Percentiles rank a stretch among this genome's conserved stretches.
These are phyloP conservation scores for Cucurbita maxima DNA, from an alignment of 306 rosid genomes.

Conservation along the genomic window DNA sequence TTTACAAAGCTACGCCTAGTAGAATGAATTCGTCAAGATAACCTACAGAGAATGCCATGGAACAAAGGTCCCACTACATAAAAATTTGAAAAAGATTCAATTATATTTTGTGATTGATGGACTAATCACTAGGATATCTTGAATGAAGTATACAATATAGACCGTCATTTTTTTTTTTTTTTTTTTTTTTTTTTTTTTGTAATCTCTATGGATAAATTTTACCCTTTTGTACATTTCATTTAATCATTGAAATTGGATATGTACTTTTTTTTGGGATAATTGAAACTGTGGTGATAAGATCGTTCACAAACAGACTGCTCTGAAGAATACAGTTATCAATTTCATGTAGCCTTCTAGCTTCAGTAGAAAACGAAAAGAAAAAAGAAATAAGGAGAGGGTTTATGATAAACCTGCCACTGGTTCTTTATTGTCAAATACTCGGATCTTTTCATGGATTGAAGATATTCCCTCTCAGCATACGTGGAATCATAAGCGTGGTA, in stretches of 20 bases:
- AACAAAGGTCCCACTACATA: neutral
- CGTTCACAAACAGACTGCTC: no score
- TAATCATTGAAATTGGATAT: neutral
- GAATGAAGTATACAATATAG: neutral
- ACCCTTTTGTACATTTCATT: no score
- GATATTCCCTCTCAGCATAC: constrained; percentile 84
- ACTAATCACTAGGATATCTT: neutral
- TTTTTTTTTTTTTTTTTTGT: neutral
- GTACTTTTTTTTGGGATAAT: neutral
- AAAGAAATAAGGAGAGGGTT: neutral
- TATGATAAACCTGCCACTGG: constrained; percentile 85
- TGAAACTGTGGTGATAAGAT: no score
- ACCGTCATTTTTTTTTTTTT: neutral
- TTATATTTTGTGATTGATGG: neutral
- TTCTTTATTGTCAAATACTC: constrained; percentile 72
- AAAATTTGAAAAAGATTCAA: neutral
- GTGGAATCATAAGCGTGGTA: constrained; percentile 71
- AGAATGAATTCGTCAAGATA: neutral
- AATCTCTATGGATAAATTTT: neutral
- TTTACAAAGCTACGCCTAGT: neutral
- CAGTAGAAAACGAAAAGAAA: neutral
- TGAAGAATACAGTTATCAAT: no score
- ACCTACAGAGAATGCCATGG: neutral
- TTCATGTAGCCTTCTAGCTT: neutral
- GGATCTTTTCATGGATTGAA: constrained; percentile 47